phyloP scores from a whole-genome alignment of 2,329 filamentous ascomycete genomes.

The Nemania serpens region DNA sequence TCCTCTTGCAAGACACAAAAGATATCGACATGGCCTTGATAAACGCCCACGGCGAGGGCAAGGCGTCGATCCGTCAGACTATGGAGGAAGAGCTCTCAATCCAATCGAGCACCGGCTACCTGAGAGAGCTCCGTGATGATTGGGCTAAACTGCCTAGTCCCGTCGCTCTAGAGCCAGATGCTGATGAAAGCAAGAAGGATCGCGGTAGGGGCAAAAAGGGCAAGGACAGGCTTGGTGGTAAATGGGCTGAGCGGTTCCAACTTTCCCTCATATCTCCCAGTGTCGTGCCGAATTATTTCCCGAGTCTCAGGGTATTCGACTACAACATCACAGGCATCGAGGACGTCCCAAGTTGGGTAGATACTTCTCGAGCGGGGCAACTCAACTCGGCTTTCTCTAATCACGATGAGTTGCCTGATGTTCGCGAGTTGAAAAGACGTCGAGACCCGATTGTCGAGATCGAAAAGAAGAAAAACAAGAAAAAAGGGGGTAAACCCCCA shows the following conservation, averaged over 20 bases:
- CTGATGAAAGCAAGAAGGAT: constrained; percentile 47
- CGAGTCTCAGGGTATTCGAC: constrained; percentile 85
- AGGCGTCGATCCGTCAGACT: constrained; percentile 40
- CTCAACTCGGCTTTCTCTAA: neutral
- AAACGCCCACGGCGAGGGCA: constrained; percentile 38
- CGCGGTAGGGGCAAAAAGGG: constrained; percentile 58
- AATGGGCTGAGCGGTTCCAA: constrained; percentile 84
- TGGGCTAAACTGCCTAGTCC: constrained; percentile 77
- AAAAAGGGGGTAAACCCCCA: constrained; percentile 49
- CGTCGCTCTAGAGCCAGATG: constrained; percentile 33
- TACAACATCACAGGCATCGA: constrained; percentile 89
- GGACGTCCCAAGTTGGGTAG: constrained; percentile 52
- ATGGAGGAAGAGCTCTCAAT: constrained; percentile 63
- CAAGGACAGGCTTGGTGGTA: constrained; percentile 73
- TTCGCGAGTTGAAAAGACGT: constrained; percentile 31
- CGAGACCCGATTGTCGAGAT: constrained; percentile 36
- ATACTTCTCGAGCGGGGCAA: constrained; percentile 24
- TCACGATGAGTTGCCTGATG: constrained; percentile 12
- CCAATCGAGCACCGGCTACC: constrained; percentile 75
- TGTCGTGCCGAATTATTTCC: constrained; percentile 90
- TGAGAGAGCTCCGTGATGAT: constrained; percentile 74
- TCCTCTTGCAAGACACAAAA: constrained; percentile 84
- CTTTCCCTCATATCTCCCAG: constrained; percentile 82
- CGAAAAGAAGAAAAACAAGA: constrained; percentile 47
- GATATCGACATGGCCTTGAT: constrained; percentile 67